phyloP scores from a whole-genome alignment of 2,329 filamentous ascomycete species.

The Colletotrichum chrysophilum region DNA sequence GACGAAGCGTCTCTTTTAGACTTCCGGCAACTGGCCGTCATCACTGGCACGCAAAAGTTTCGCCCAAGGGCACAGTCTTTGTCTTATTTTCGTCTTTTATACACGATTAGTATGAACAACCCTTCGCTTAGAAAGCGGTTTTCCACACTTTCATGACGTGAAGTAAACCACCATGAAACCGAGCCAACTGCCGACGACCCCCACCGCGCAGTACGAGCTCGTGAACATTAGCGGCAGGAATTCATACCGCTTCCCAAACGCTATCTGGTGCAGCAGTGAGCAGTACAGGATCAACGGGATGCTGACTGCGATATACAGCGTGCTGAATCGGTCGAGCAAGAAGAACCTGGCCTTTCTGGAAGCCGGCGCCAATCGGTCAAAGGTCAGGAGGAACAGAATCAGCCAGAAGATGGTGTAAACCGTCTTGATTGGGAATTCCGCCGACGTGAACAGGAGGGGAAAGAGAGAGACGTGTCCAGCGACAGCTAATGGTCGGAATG shows the following conservation, averaged over 20 bases:
- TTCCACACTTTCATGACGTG: conserved; percentile 46
- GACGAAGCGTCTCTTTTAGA: conserved; percentile 15
- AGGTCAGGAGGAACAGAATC: conserved; percentile 81
- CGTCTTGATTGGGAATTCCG: conserved; percentile 93
- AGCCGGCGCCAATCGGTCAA: conserved; percentile 87
- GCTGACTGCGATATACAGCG: conserved; percentile 87
- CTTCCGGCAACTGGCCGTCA: conserved; percentile 10
- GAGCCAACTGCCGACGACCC: conserved; percentile 95
- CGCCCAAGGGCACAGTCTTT: neutral
- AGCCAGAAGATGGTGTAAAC: conserved; percentile 94
- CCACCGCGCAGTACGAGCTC: conserved; percentile 90
- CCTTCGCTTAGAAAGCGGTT: neutral
- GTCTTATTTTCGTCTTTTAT: neutral
- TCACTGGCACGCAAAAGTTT: conserved; percentile 14
- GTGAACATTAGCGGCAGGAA: conserved; percentile 97
- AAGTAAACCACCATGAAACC: conserved; percentile 96
- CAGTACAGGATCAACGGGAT: conserved; percentile 91
- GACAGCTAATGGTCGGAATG: conserved; percentile 90
- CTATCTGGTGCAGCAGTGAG: conserved; percentile 79
- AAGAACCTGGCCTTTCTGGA: conserved; percentile 83
- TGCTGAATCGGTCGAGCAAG: conserved; percentile 87
- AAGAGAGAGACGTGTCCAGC: conserved; percentile 96
- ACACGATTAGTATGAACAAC: neutral
- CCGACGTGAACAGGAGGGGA: conserved; percentile 87
- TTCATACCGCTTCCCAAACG: conserved; percentile 84